Evolutionary conservation across 768 basidiomycete species (phyloP), one percentile per base, ranked within the genome.

Genomic region (Pleurotus sapidus): DNA sequence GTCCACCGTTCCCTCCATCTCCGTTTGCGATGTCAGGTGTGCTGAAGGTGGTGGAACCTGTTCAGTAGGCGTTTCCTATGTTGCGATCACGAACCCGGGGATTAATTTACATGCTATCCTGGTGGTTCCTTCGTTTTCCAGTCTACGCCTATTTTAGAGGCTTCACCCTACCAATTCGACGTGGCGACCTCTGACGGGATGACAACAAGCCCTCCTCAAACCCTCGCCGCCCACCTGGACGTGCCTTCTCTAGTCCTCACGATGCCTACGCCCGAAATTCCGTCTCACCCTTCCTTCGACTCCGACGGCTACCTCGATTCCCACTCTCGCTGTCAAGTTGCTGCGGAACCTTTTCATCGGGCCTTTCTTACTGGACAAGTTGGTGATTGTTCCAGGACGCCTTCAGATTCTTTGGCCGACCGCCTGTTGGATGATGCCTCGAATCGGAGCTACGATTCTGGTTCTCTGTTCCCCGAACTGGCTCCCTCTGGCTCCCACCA

Each of bases 191-290:
- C 30, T 34, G 4, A 34, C 30, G n/a, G 12, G 30, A 34, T 7
- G 30, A 34, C 4, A 9, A 34, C 9, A 8, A 3, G 30, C 11
- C 9, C 30, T 30, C 30, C 30, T 30, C 30, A 30, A 30, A 30
- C 30, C 30, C 11, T 30, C 11, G n/a, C 34, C 12, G 18, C 18
- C 23, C 39, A 39, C 17, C 51, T 42, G 15, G 39, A n/a, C 39
- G 14, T 54, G 5, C 51, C 51, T 20, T 54, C 51, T 5, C 15
- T 54, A n/a, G 25, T 54, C 20, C 51, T 54, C 2, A 54, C 51
- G 12, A 54, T 54, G 18, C 51, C 51, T 7, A 53, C 51, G 5
- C 51, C 51, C 37, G 51, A 54, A 23, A 24, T 54, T 15, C 51
- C 51, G 15, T 54, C 51, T n/a, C 24, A 23, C 1, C 27, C 51